Evolutionary conservation across 257 asterid genomes (phyloP).

Genomic region (Lithospermum erythrorhizon): DNA sequence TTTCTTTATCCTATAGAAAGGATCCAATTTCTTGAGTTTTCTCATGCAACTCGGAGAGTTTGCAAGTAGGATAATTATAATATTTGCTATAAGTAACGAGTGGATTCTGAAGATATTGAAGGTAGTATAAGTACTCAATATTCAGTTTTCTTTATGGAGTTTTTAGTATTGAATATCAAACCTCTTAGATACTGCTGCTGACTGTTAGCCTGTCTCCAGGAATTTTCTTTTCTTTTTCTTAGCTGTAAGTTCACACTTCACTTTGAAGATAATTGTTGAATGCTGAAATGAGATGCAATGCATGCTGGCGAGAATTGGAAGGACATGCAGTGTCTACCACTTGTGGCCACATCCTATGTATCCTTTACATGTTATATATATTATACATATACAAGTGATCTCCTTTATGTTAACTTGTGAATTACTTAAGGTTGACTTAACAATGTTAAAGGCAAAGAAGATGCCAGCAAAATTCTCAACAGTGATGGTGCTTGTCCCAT

Average conservation of each 20-base stretch:
- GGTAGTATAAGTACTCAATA: not conserved
- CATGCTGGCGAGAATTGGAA: conserved; percentile 96
- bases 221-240: not conserved
- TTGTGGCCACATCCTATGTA: conserved; percentile 92
- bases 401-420: not conserved
- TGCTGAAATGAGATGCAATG: conserved; percentile 79
- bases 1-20: too few species aligned
- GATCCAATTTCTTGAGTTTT: too few species aligned
- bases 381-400: not conserved
- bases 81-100: too few species aligned
- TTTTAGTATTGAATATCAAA: not conserved
- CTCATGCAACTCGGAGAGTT: too few species aligned
- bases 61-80: too few species aligned
- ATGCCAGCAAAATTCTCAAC: conserved; percentile 76
- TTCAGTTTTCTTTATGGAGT: not conserved
- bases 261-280: conserved; percentile 6
- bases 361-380: conserved; percentile 25
- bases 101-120: not conserved
- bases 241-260: not conserved
- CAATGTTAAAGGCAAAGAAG: conserved; percentile 60
- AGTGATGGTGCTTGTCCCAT: conserved; percentile 90
- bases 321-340: conserved; percentile 85
- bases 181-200: not conserved
- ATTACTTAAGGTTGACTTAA: conserved; percentile 34
- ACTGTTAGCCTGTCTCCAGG: not conserved